Evolutionary conservation across 805 yeast genomes (phyloP).

Genomic region (Lachancea waltii): DNA sequence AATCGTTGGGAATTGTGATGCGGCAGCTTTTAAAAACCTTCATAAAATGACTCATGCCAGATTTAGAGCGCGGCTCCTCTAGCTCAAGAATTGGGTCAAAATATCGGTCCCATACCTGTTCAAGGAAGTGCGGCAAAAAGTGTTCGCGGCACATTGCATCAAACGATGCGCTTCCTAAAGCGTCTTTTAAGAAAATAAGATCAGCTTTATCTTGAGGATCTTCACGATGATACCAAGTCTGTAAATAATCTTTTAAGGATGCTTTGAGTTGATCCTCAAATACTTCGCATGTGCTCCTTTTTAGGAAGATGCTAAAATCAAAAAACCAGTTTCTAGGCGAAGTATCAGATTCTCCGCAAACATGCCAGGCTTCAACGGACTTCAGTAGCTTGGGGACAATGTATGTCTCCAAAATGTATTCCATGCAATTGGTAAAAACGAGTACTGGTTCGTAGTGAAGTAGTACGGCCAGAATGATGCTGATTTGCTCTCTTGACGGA

Average conservation of each 20-base stretch:
- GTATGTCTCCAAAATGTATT: slow-evolving; percentile 26
- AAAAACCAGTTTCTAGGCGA: slow-evolving; percentile 17
- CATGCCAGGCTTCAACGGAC: slow-evolving; percentile 35
- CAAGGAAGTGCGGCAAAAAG: slow-evolving; percentile 15
- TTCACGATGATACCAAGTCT: slow-evolving; percentile 19
- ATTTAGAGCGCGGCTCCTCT: slow-evolving; percentile 12
- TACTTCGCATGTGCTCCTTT: slow-evolving; percentile 2
- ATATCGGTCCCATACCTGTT: slow-evolving; percentile 22
- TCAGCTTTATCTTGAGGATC: slow-evolving; percentile 7
- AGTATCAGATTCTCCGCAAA: background rate
- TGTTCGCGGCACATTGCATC: slow-evolving; percentile 8
- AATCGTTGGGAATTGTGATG: slow-evolving; percentile 11
- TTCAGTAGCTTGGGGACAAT: slow-evolving; percentile 36
- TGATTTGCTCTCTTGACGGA: slow-evolving; percentile 6
- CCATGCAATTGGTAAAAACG: slow-evolving; percentile 17
- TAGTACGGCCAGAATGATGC: slow-evolving; percentile 11
- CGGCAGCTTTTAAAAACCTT: slow-evolving; percentile 12
- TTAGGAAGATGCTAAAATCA: slow-evolving; percentile 15
- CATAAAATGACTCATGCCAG: slow-evolving; percentile 14
- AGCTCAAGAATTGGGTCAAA: slow-evolving; percentile 22
- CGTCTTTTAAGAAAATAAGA: slow-evolving; percentile 12
- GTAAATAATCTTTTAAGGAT: slow-evolving; percentile 14
- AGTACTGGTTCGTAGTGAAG: slow-evolving; percentile 19
- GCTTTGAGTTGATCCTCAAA: slow-evolving; percentile 9
- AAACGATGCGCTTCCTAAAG: slow-evolving; percentile 11